Evolutionary conservation across 495 filamentous ascomycete species (phyloP).

Genomic region (Podospora bellae-mahoneyi): DNA sequence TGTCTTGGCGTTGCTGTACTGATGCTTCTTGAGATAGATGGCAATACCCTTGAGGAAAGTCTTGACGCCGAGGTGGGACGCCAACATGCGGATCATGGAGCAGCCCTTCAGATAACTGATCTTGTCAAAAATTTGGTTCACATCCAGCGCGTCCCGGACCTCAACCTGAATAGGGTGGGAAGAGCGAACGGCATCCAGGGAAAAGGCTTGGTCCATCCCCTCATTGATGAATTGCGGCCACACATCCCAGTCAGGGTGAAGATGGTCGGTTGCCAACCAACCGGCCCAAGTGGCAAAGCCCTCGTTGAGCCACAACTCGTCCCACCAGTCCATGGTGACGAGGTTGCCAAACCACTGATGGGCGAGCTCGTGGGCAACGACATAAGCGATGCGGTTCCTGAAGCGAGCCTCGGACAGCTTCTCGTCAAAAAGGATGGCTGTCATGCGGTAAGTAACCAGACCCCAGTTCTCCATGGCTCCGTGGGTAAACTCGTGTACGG

Average conservation of each 20-base stretch:
- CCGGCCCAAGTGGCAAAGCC: constrained; percentile 98
- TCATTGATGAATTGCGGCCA: constrained; percentile 96
- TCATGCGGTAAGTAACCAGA: constrained; percentile 91
- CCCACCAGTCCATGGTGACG: constrained; percentile 89
- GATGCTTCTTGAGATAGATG: constrained; percentile 80
- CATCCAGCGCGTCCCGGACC: constrained; percentile 82
- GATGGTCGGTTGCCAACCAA: constrained; percentile 86
- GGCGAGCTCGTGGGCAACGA: constrained; percentile 90
- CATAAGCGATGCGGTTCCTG: constrained; percentile 88
- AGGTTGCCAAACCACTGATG: constrained; percentile 99
- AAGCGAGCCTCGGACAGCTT: constrained; percentile 81
- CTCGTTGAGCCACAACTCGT: constrained; percentile 94
- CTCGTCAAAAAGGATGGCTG: constrained; percentile 88
- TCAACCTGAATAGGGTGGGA: constrained; percentile 95
- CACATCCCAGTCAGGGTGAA: constrained; percentile 92
- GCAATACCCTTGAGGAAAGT: constrained; percentile 86
- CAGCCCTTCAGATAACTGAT: constrained; percentile 96
- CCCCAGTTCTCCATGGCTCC: constrained; percentile 83
- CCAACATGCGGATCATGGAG: constrained; percentile 92
- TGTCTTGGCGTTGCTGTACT: constrained; percentile 92
- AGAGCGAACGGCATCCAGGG: constrained; percentile 79
- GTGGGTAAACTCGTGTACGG: constrained; percentile 86
- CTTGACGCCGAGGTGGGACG: constrained; percentile 76
- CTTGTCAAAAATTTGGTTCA: constrained; percentile 94
- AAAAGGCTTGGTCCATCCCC: constrained; percentile 84